phyloP scores from a whole-genome alignment of 306 rosid species.

The Trifolium pratense region DNA sequence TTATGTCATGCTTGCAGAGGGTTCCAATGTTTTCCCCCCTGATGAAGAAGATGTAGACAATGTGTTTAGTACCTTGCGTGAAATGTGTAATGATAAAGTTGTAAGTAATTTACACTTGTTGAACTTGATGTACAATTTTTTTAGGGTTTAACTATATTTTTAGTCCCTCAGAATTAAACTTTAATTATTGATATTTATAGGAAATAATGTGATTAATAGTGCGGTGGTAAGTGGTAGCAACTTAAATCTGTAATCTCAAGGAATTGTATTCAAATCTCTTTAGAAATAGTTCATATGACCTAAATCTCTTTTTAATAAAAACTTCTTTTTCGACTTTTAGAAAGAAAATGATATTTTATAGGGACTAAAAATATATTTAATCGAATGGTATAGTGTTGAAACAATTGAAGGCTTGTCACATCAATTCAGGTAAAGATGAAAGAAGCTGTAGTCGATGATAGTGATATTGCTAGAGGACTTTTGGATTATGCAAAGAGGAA shows the following conservation, averaged over 20 bases:
- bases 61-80: constrained; percentile 68
- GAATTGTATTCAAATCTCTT: no score
- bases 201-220: no score
- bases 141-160: no score
- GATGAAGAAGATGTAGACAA: constrained; percentile 45
- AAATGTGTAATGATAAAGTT: constrained; percentile 60
- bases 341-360: neutral
- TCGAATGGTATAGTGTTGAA: neutral
- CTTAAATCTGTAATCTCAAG: no score
- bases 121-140: neutral
- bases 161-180: no score
- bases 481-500: constrained; percentile 57
- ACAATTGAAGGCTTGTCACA: neutral
- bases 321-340: no score
- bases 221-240: no score
- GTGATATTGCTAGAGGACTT: constrained; percentile 64
- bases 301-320: no score
- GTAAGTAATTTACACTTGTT: constrained; percentile 43
- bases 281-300: neutral
- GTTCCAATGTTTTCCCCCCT: constrained; percentile 48
- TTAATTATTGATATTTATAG: no score
- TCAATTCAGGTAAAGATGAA: constrained; percentile 62
- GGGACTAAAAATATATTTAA: neutral
- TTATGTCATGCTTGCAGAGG: constrained; percentile 46
- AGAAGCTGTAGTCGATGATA: constrained; percentile 68